phyloP scores from a whole-genome alignment of 148 eudicot genomes.

The Beta vulgaris region DNA sequence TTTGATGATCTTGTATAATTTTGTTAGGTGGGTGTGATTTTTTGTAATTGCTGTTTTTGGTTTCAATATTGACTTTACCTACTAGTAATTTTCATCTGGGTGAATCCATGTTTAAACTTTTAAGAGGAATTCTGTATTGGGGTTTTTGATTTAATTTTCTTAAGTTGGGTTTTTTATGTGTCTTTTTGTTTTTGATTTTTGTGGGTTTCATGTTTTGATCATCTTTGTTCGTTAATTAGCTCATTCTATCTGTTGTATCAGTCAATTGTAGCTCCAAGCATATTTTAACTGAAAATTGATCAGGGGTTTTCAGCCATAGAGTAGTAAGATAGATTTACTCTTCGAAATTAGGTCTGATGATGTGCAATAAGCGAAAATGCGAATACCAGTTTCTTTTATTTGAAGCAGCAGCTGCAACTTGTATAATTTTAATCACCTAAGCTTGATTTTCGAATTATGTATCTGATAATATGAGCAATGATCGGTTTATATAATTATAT shows the following conservation, averaged over 20 bases:
- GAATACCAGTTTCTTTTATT: neutral
- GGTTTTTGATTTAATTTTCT: neutral
- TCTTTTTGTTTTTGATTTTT: neutral
- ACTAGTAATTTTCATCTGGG: neutral
- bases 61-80: neutral
- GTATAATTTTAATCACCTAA: neutral
- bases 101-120: neutral
- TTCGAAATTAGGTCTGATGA: neutral
- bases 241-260: too few relatives aligned
- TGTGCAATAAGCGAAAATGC: too few relatives aligned
- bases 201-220: too few relatives aligned
- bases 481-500: neutral
- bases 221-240: too few relatives aligned
- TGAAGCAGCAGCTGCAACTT: neutral
- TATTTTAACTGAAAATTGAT: too few relatives aligned
- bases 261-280: neutral
- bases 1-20: neutral
- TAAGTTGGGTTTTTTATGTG: neutral
- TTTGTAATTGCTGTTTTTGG: neutral
- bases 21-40: neutral
- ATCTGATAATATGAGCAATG: neutral
- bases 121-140: neutral
- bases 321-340: neutral
- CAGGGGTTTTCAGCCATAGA: neutral
- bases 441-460: neutral